Evolutionary conservation across 1,284 basidiomycete genomes (phyloP).

Genomic region (Cryptococcus hybrid): DNA sequence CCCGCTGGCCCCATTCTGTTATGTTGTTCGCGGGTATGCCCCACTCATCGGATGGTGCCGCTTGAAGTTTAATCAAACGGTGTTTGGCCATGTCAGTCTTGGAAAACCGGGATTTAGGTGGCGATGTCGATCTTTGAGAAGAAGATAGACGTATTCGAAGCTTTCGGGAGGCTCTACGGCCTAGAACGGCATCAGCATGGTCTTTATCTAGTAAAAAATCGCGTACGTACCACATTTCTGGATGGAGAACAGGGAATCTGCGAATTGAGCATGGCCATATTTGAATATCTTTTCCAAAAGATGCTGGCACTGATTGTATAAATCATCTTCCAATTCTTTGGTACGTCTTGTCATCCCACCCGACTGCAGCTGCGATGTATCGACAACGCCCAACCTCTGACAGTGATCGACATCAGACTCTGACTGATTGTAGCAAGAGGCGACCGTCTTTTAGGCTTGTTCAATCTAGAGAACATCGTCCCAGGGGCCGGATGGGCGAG

Average conservation of each 20-base stretch:
- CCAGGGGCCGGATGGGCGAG: background rate
- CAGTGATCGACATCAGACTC: too few species aligned
- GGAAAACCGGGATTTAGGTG: constrained; percentile 62
- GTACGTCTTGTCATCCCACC: too few species aligned
- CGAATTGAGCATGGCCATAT: constrained; percentile 76
- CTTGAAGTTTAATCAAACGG: background rate
- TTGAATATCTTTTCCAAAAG: constrained; percentile 79
- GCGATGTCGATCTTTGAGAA: constrained; percentile 79
- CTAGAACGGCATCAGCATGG: too few species aligned
- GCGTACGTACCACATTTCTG: too few species aligned
- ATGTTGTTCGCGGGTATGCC: constrained; percentile 17
- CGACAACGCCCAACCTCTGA: too few species aligned
- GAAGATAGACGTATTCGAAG: constrained; percentile 87
- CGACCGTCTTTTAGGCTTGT: constrained; percentile 22
- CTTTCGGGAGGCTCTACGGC: constrained; percentile 6
- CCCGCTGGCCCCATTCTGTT: constrained; percentile 54
- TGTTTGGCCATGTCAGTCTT: background rate
- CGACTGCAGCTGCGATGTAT: too few species aligned
- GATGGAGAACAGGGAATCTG: constrained; percentile 33
- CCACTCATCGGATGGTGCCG: constrained; percentile 28
- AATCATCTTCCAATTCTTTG: constrained; percentile 45
- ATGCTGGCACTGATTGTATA: constrained; percentile 75
- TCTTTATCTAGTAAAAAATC: too few species aligned
- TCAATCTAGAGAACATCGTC: background rate
- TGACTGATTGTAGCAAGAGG: constrained; percentile 27